Evolutionary conservation across 78 protist genomes (phyloP), one percentile per base, ranked within the genome.

Genomic region (Dictyostelium capitatum): DNA sequence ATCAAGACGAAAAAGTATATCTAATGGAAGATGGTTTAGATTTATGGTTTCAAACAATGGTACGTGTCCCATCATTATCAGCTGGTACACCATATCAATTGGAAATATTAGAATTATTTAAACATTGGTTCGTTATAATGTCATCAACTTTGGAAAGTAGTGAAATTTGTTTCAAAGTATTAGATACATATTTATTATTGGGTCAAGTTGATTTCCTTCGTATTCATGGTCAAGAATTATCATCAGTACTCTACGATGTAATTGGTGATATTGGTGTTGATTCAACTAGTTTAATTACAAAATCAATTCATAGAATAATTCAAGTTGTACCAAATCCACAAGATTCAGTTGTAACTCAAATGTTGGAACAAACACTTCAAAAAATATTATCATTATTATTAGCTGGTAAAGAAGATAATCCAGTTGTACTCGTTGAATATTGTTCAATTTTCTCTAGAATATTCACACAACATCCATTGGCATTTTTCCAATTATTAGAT

Each of bases 21-120:
- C 23, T 85, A 15, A 8, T 56, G 14, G 92, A 85, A 9, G 92
- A 85, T 53, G 92, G 67, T 6, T 53, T 85, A 43, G 92, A 85
- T 5, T 41, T 85, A 17, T 85, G 92, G 92, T 59, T 14, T 19
- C 9, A 28, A 15, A 43, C 72, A 9, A 85, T 85, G 23, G 23
- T n/a, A 1, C 62, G 82, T n/a, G 77, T 59, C 2, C 41, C 70
- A 73, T 20, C 17, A 15, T 32, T 67, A 25, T 67, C 48, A 67
- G n/a, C 17, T 15, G 67, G 2, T n/a, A 12, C 50, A 3, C 9
- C 43, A 3, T 37, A 62, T 25, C 70, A 59, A 59, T 20, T n/a
- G 15, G 67, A 28, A 20, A 19, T 85, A 5, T 4, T 85, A 2
- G 32, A 43, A 19, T 6, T 85, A 41, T 85, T 85, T 30, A 23